These are phyloP conservation scores for Pneumocystis carinii DNA, from an alignment of 1,139 yeast species.

Conservation along the genomic window DNA sequence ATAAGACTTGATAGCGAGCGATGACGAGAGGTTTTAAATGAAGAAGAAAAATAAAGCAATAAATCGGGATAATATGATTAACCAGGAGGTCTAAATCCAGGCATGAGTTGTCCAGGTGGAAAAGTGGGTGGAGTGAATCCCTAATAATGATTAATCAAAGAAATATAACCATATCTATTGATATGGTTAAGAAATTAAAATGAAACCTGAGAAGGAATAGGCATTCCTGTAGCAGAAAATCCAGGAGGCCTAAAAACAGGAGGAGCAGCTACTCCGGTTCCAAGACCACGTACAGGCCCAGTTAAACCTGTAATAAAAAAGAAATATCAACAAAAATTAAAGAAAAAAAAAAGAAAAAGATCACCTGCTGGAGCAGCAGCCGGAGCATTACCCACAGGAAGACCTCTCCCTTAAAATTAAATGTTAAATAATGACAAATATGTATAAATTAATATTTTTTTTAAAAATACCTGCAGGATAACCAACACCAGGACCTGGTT, in stretches of 20 bases:
- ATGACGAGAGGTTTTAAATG: background rate
- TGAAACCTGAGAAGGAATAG: background rate
- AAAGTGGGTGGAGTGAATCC: background rate
- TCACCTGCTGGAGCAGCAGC: background rate
- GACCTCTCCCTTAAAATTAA: background rate
- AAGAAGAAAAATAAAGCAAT: background rate
- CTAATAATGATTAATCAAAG: background rate
- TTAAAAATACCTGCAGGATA: slow-evolving; percentile 28
- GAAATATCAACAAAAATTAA: background rate
- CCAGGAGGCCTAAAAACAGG: slow-evolving; percentile 20
- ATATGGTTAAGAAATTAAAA: background rate
- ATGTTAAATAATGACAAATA: background rate
- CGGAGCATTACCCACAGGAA: background rate
- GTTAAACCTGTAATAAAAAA: slow-evolving; percentile 7
- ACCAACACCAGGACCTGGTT: slow-evolving; percentile 33
- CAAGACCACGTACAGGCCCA: slow-evolving; percentile 9
- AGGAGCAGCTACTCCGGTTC: slow-evolving; percentile 14
- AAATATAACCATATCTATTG: background rate
- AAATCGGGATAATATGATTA: background rate
- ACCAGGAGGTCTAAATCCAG: slow-evolving; percentile 5
- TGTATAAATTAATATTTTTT: background rate
- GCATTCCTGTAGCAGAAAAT: background rate
- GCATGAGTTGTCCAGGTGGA: background rate
- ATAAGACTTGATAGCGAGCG: background rate
- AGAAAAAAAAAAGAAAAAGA: background rate